phyloP scores from a whole-genome alignment of 352 stramenopile genomes.

The Globisporangium solare region DNA sequence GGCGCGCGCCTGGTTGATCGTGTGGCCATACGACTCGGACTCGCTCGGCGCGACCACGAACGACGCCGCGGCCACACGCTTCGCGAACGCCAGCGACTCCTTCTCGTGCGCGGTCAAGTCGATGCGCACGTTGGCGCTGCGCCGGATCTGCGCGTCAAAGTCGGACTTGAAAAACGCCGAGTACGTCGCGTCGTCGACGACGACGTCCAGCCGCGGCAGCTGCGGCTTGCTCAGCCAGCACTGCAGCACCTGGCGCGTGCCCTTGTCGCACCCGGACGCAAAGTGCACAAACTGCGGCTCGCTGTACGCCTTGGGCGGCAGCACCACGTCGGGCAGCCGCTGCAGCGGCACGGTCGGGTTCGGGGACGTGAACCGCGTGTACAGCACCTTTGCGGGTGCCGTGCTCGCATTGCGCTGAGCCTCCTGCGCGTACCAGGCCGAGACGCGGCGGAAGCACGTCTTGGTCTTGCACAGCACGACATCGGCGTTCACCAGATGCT shows the following conservation, averaged over 20 bases:
- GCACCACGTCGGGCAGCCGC: slow-evolving; percentile 13
- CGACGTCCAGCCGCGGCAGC: slow-evolving; percentile 36
- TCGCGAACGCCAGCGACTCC: slow-evolving; percentile 24
- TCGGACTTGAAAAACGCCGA: slow-evolving; percentile 10
- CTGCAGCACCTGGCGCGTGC: slow-evolving; percentile 38
- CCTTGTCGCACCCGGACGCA: slow-evolving; percentile 25
- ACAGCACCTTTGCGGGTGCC: slow-evolving; percentile 26
- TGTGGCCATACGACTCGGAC: slow-evolving; percentile 61
- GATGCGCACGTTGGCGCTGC: slow-evolving; percentile 23
- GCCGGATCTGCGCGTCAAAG: slow-evolving; percentile 19
- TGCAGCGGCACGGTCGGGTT: slow-evolving; percentile 22
- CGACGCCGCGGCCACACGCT: slow-evolving; percentile 31
- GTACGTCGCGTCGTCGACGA: slow-evolving; percentile 23
- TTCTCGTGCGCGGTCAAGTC: slow-evolving; percentile 20
- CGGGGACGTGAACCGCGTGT: slow-evolving; percentile 48
- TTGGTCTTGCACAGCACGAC: slow-evolving; percentile 59
- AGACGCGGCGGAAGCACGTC: slow-evolving; percentile 34
- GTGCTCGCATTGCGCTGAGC: slow-evolving; percentile 33
- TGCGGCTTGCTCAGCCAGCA: slow-evolving; percentile 44
- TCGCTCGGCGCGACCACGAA: slow-evolving; percentile 53
- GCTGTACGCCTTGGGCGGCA: slow-evolving; percentile 32
- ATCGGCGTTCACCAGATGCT: slow-evolving; percentile 44
- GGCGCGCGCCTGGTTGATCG: slow-evolving; percentile 55
- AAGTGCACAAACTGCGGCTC: slow-evolving; percentile 46
- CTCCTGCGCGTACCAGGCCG: slow-evolving; percentile 42